These are phyloP conservation scores for Rosa multiflora DNA, from an alignment of 306 rosid species.

Conservation along the genomic window DNA sequence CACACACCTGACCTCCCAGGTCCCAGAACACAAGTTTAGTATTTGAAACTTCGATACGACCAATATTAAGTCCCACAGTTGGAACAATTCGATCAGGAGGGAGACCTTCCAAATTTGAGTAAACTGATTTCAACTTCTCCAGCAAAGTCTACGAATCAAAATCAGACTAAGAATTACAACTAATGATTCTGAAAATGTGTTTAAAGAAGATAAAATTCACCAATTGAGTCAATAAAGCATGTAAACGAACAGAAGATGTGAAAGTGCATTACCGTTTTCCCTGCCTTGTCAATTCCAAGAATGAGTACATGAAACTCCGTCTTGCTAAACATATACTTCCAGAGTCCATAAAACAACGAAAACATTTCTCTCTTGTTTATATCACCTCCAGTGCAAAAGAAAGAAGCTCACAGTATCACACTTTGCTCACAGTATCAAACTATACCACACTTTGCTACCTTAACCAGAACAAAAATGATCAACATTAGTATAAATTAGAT, in stretches of 20 bases:
- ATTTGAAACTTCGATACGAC: conserved; percentile 82
- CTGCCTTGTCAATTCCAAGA: conserved; percentile 97
- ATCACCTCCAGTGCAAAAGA: conserved; percentile 28
- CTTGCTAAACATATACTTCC: conserved; percentile 87
- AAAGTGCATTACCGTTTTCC: conserved; percentile 80
- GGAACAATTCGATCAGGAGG: conserved; percentile 98
- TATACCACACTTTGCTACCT: conserved; percentile 7
- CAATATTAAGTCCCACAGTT: conserved; percentile 97
- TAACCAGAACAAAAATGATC: conserved; percentile 21
- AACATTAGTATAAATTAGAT: conserved; percentile 9
- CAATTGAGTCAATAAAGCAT: not conserved
- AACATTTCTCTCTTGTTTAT: conserved; percentile 59
- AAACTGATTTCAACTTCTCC: conserved; percentile 86
- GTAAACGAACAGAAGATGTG: not conserved
- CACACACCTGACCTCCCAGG: conserved; percentile 96
- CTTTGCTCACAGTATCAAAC: conserved; percentile 33
- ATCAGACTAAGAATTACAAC: conserved; percentile 7
- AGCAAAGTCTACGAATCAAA: conserved; percentile 70
- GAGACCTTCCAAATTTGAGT: conserved; percentile 81
- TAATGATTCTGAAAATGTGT: not conserved
- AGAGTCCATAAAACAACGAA: conserved; percentile 90
- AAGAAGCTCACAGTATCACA: conserved; percentile 37
- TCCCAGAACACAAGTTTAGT: conserved; percentile 95
- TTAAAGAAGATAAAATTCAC: not conserved
- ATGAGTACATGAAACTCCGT: conserved; percentile 96